A percentile compares a stretch with the other conserved stretches of the same genome.
Conservation (phyloP, 1,284 basidiomycete genomes). For the Coniferiporia weirii region DNA sequence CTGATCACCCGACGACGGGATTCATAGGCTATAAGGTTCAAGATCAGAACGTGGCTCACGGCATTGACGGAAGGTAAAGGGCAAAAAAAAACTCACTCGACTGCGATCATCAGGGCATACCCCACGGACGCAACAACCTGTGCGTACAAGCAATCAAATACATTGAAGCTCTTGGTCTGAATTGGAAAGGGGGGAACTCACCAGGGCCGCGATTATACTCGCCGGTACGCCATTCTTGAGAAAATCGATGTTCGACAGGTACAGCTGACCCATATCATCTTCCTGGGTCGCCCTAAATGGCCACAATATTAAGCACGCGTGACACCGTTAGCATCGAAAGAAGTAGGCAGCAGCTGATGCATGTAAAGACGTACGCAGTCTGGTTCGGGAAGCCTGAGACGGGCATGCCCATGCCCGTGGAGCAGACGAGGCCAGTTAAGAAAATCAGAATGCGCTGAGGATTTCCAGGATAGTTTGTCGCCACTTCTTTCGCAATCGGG, state of each 20-base stretch:
- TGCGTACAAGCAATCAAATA: not conserved
- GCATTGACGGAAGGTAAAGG: not conserved
- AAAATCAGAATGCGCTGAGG: slow-evolving; percentile 84
- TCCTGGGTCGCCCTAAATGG: slow-evolving; percentile 80
- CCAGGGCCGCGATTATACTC: slow-evolving; percentile 79
- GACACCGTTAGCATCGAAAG: slow-evolving; percentile 17
- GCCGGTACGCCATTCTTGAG: slow-evolving; percentile 92
- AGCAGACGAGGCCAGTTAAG: slow-evolving; percentile 89
- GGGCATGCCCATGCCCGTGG: slow-evolving; percentile 96
- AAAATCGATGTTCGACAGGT: slow-evolving; percentile 85
- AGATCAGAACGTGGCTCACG: not conserved
- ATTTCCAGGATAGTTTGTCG: slow-evolving; percentile 57
- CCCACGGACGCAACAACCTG: slow-evolving; percentile 81
- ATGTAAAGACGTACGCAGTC: slow-evolving; percentile 70
- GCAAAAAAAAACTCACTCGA: slow-evolving; percentile 45
- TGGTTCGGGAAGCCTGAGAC: slow-evolving; percentile 98
- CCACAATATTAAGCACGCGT: slow-evolving; percentile 7
- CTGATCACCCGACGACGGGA: slow-evolving; percentile 1
- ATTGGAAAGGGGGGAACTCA: slow-evolving; percentile 33
- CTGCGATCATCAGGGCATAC: slow-evolving; percentile 66
- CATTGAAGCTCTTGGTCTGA: slow-evolving; percentile 1
- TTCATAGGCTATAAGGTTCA: slow-evolving; percentile 4
- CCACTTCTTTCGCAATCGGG: slow-evolving; percentile 92
- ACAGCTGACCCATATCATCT: slow-evolving; percentile 89
- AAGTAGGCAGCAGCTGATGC: not conserved